Percentiles rank a stretch among this genome's conserved stretches.
These are phyloP conservation scores for Albugo candida DNA, from an alignment of 352 stramenopile species.

Conservation along the genomic window DNA sequence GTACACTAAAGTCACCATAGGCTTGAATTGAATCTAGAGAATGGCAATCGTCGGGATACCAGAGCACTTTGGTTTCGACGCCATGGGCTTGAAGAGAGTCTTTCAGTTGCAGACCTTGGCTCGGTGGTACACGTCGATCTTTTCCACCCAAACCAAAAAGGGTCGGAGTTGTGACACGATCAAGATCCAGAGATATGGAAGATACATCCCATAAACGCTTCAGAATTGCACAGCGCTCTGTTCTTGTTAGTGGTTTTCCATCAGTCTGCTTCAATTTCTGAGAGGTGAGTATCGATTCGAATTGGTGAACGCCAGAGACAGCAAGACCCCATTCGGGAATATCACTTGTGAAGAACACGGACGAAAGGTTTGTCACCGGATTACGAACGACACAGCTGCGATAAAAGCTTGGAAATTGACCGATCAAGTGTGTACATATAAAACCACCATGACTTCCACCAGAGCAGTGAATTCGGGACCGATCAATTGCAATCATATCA, in stretches of 20 bases:
- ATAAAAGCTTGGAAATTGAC: slow-evolving; percentile 89
- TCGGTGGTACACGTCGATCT: slow-evolving; percentile 81
- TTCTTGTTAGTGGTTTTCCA: slow-evolving; percentile 17
- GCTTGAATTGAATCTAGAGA: slow-evolving; percentile 44
- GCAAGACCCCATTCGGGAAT: slow-evolving; percentile 94
- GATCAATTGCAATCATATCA: slow-evolving; percentile 34
- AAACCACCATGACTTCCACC: slow-evolving; percentile 93
- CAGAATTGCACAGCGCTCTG: slow-evolving; percentile 35
- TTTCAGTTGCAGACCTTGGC: slow-evolving; percentile 85
- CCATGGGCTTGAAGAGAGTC: slow-evolving; percentile 52
- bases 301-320: slow-evolving; percentile 54
- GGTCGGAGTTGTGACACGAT: slow-evolving; percentile 73
- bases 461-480: slow-evolving; percentile 74
- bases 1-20: slow-evolving; percentile 47
- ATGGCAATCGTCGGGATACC: slow-evolving; percentile 59
- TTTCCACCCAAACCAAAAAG: slow-evolving; percentile 83
- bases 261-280: slow-evolving; percentile 20
- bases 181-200: slow-evolving; percentile 70
- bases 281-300: slow-evolving; percentile 69
- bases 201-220: slow-evolving; percentile 76
- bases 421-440: slow-evolving; percentile 82
- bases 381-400: slow-evolving; percentile 79
- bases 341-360: slow-evolving; percentile 86
- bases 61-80: slow-evolving; percentile 32
- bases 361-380: slow-evolving; percentile 87